A percentile compares a stretch with the other conserved stretches of the same genome.
These are phyloP conservation scores for Dacryopinax spathularia DNA, from an alignment of 768 basidiomycete species.

Conservation along the genomic window DNA sequence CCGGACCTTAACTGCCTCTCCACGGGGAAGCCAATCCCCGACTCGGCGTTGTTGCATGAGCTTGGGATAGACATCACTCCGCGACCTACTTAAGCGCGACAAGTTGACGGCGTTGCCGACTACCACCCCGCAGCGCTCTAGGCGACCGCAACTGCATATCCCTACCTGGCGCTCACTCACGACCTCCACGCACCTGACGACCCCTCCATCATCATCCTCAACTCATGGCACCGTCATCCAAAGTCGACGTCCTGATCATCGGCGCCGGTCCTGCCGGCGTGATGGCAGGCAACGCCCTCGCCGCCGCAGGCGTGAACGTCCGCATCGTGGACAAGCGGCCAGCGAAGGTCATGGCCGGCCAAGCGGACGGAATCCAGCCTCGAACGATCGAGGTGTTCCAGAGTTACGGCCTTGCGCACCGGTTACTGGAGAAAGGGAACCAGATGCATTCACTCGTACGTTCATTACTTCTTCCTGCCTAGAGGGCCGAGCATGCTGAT, in stretches of 20 bases:
- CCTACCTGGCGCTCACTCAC: no score
- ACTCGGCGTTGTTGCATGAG: no score
- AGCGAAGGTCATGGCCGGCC: constrained; percentile 34
- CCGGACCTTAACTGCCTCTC: no score
- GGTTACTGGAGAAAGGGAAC: constrained; percentile 46
- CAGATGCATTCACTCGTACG: constrained; percentile 57
- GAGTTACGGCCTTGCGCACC: constrained; percentile 66
- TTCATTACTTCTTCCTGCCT: constrained; percentile 10
- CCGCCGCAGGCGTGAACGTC: constrained; percentile 41
- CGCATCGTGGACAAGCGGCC: constrained; percentile 50
- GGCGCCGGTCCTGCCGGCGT: constrained; percentile 33
- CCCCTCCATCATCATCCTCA: not conserved
- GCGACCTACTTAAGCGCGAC: no score
- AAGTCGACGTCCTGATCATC: constrained; percentile 11
- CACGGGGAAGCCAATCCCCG: no score
- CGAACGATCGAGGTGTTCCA: constrained; percentile 42
- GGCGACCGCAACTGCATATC: no score
- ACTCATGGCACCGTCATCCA: not conserved
- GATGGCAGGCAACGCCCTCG: constrained; percentile 55
- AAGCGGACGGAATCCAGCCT: constrained; percentile 44
- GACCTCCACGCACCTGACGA: not conserved
- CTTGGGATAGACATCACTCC: no score
- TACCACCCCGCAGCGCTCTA: no score
- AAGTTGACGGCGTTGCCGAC: no score
- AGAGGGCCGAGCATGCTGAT: not conserved